A percentile compares a stretch with the other conserved stretches of the same genome.
Conservation (phyloP, 1,139 yeast genomes). For the Candida glucosophila region DNA sequence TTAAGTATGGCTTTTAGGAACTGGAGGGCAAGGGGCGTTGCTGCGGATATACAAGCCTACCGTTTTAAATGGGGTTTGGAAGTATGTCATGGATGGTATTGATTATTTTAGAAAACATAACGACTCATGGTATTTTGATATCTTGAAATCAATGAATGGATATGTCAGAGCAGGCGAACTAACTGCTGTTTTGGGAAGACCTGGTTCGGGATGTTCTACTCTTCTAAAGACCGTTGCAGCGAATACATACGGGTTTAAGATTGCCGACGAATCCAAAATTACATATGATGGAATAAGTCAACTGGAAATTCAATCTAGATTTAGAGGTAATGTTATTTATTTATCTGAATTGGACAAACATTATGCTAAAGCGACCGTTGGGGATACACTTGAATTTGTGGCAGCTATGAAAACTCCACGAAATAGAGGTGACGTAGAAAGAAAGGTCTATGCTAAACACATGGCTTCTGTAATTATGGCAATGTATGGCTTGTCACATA, state of each 20-base stretch:
- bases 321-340: conserved; percentile 46
- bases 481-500: conserved; percentile 48
- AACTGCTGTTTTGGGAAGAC: conserved; percentile 55
- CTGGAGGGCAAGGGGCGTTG: conserved; percentile 64
- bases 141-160: conserved; percentile 34
- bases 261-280: conserved; percentile 25
- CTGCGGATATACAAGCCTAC: conserved; percentile 73
- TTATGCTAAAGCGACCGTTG: conserved; percentile 57
- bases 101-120: conserved; percentile 6
- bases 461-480: conserved; percentile 45
- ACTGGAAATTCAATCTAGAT: conserved; percentile 38
- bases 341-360: conserved; percentile 57
- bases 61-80: conserved; percentile 40
- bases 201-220: conserved; percentile 62
- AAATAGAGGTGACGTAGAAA: conserved; percentile 38
- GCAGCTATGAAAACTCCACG: conserved; percentile 54
- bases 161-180: conserved; percentile 48
- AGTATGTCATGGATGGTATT: conserved; percentile 9
- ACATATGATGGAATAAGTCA: conserved; percentile 45
- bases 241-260: conserved; percentile 15
- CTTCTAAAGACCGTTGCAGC: conserved; percentile 49
- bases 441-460: conserved; percentile 39
- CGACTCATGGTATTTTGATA: conserved; percentile 19
- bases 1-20: conserved; percentile 63
- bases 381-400: conserved; percentile 54